These are phyloP conservation scores for Vitis hybrid DNA, from an alignment of 177 flowering plant species.

Conservation along the genomic window DNA sequence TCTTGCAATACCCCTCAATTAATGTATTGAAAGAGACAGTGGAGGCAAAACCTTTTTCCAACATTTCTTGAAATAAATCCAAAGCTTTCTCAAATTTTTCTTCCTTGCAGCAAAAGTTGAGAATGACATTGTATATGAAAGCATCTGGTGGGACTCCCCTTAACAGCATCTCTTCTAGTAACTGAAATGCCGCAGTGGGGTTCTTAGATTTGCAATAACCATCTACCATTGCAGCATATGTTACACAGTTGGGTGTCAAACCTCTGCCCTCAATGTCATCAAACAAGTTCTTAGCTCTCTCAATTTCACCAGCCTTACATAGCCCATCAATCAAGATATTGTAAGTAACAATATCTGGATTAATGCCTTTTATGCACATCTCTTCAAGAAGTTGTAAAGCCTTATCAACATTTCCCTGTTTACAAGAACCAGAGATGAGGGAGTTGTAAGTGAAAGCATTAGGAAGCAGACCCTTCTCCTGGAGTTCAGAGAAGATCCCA, in stretches of 20 bases:
- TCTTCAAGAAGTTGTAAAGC: conserved; percentile 53
- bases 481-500: conserved; percentile 49
- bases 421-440: conserved; percentile 64
- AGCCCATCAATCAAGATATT: conserved; percentile 63
- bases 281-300: conserved; percentile 56
- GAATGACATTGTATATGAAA: conserved; percentile 53
- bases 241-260: conserved; percentile 47
- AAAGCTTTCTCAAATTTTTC: conserved; percentile 58
- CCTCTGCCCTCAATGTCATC: conserved; percentile 43
- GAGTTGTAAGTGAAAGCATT: conserved; percentile 58
- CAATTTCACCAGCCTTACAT: conserved; percentile 55
- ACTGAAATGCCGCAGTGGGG: conserved; percentile 51
- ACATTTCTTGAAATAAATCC: conserved; percentile 51
- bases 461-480: conserved; percentile 50
- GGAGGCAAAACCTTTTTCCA: conserved; percentile 49
- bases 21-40: conserved; percentile 50
- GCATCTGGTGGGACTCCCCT: conserved; percentile 47
- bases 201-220: conserved; percentile 68
- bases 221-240: conserved; percentile 62
- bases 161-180: conserved; percentile 55
- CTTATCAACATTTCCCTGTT: conserved; percentile 42
- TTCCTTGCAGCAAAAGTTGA: conserved; percentile 66
- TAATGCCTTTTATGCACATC: conserved; percentile 54
- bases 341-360: conserved; percentile 63
- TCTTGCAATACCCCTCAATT: conserved; percentile 64